These are phyloP conservation scores for Trifolium subterraneum DNA, from an alignment of 306 rosid species.

Conservation along the genomic window DNA sequence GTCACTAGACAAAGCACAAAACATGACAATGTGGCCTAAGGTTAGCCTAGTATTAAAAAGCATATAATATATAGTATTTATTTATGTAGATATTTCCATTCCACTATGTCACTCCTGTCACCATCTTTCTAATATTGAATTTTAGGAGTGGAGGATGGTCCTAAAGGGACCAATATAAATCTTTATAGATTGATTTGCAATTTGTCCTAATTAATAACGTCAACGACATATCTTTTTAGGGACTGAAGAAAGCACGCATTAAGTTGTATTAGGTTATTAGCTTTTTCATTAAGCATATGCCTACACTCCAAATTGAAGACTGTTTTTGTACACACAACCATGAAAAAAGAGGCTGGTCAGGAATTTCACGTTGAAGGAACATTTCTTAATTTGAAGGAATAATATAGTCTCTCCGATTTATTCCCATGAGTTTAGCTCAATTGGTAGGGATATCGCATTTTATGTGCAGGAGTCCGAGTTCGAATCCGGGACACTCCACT, in stretches of 20 bases:
- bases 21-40: conserved; percentile 41
- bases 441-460: too few species aligned
- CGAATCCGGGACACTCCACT: too few species aligned
- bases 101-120: conserved; percentile 53
- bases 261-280: conserved; percentile 33
- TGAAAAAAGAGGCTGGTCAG: too few species aligned
- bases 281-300: conserved; percentile 43
- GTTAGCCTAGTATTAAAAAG: conserved; percentile 33
- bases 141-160: conserved; percentile 49
- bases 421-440: too few species aligned
- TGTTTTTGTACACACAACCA: conserved; percentile 27
- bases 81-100: conserved; percentile 36
- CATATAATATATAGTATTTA: not conserved
- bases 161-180: conserved; percentile 35
- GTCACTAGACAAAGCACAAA: conserved; percentile 31
- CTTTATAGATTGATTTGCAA: conserved; percentile 39
- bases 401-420: too few species aligned
- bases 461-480: too few species aligned
- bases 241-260: conserved; percentile 21
- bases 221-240: conserved; percentile 36
- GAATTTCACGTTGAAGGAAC: not conserved
- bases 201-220: conserved; percentile 38
- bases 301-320: conserved; percentile 7
- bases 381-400: too few species aligned
- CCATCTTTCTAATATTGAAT: conserved; percentile 46